phyloP scores from a whole-genome alignment of 1,284 basidiomycete species.

The Volvariella volvacea region DNA sequence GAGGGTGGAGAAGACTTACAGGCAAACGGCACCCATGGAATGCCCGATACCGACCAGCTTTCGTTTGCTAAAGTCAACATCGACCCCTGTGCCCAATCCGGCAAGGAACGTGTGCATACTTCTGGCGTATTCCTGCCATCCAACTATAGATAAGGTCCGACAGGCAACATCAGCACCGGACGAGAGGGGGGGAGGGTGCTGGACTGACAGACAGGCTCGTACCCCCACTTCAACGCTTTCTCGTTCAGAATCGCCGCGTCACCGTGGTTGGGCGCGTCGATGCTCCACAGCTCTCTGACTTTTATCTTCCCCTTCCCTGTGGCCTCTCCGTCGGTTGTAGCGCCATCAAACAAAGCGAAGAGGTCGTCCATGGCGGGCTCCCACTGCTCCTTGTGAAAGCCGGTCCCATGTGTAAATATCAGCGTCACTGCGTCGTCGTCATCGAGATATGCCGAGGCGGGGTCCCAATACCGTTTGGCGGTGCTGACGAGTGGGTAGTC shows the following conservation, averaged over 20 bases:
- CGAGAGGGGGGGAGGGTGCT: background rate
- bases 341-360: constrained; percentile 20
- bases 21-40: constrained; percentile 25
- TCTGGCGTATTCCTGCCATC: constrained; percentile 31
- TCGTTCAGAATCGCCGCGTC: constrained; percentile 46
- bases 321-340: too few species aligned
- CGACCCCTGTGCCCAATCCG: constrained; percentile 26
- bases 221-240: constrained; percentile 30
- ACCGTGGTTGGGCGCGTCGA: constrained; percentile 51
- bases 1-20: constrained; percentile 17
- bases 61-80: constrained; percentile 27
- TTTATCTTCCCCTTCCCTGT: constrained; percentile 14
- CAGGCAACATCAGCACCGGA: background rate
- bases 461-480: constrained; percentile 42
- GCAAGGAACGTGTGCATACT: constrained; percentile 25
- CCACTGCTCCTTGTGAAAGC: constrained; percentile 52
- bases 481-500: constrained; percentile 39
- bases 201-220: constrained; percentile 33
- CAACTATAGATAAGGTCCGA: constrained; percentile 16
- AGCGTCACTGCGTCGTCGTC: constrained; percentile 39
- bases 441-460: constrained; percentile 21
- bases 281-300: constrained; percentile 44
- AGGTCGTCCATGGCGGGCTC: constrained; percentile 47
- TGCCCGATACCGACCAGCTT: constrained; percentile 29
- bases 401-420: constrained; percentile 44